Evolutionary conservation across 106 monocot genomes (phyloP).

Genomic region (Posidonia australis): DNA sequence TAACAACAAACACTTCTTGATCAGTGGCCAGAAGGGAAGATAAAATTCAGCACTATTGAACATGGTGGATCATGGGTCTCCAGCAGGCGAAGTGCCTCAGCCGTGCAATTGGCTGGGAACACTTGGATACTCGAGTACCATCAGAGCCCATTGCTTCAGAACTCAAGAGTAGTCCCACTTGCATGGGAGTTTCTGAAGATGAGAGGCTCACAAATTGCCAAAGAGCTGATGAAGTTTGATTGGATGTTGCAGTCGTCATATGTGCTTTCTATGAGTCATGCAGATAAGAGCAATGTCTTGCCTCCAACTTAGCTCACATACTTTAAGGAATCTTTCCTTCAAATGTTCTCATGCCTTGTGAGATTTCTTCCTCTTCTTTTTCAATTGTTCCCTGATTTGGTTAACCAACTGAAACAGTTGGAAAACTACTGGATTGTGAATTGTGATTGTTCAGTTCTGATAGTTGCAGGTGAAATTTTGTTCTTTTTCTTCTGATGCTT

Average conservation of each 20-base stretch:
- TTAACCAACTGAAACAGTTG: too few species aligned
- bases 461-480: too few species aligned
- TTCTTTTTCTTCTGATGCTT: too few species aligned
- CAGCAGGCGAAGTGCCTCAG: neutral
- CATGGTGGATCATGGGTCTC: neutral
- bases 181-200: neutral
- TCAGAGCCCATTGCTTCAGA: constrained; percentile 1
- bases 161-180: neutral
- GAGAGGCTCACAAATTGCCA: neutral
- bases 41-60: neutral
- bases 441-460: too few species aligned
- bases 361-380: neutral
- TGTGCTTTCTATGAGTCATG: neutral
- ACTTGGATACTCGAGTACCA: constrained; percentile 11
- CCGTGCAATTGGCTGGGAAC: neutral
- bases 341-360: neutral
- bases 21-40: constrained; percentile 3
- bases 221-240: neutral
- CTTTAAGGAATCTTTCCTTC: neutral
- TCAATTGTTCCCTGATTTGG: too few species aligned
- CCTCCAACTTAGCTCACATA: neutral
- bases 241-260: neutral
- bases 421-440: too few species aligned
- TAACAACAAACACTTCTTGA: neutral
- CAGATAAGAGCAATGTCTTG: neutral